Evolutionary conservation across 768 basidiomycete genomes (phyloP).

Genomic region (Kwoniella mangroviensis): DNA sequence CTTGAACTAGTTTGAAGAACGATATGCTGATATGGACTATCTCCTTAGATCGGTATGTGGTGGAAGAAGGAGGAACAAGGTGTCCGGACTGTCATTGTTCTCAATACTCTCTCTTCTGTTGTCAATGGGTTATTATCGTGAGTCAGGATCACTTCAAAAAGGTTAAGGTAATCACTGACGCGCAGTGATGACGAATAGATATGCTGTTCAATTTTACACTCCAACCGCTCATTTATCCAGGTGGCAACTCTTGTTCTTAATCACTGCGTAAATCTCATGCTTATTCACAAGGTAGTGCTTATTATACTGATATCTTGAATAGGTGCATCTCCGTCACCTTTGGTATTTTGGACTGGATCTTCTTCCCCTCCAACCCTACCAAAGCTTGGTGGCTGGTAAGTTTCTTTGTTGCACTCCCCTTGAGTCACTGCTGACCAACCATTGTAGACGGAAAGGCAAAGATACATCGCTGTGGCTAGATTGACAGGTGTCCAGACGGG

Average conservation of each 20-base stretch:
- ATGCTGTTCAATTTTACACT: slow-evolving; percentile 26
- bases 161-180: neutral
- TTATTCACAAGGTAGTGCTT: neutral
- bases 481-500: slow-evolving; percentile 40
- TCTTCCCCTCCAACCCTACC: slow-evolving; percentile 41
- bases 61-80: slow-evolving; percentile 43
- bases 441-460: slow-evolving; percentile 31
- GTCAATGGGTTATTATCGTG: slow-evolving; percentile 27
- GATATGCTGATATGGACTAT: too few relatives aligned
- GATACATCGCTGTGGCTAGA: slow-evolving; percentile 37
- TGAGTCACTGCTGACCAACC: neutral
- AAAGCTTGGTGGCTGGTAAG: slow-evolving; percentile 43
- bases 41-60: slow-evolving; percentile 33
- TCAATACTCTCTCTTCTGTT: slow-evolving; percentile 43
- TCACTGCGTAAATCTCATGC: slow-evolving; percentile 16
- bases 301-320: neutral
- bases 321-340: slow-evolving; percentile 30
- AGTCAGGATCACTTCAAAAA: neutral
- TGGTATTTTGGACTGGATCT: slow-evolving; percentile 31
- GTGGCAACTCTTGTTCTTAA: slow-evolving; percentile 30
- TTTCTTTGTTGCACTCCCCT: neutral
- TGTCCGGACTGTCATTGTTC: slow-evolving; percentile 42
- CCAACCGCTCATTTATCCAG: slow-evolving; percentile 8
- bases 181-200: neutral
- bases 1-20: neutral